phyloP scores from a whole-genome alignment of 352 stramenopile genomes.

The Thalassiosira ordinaria region DNA sequence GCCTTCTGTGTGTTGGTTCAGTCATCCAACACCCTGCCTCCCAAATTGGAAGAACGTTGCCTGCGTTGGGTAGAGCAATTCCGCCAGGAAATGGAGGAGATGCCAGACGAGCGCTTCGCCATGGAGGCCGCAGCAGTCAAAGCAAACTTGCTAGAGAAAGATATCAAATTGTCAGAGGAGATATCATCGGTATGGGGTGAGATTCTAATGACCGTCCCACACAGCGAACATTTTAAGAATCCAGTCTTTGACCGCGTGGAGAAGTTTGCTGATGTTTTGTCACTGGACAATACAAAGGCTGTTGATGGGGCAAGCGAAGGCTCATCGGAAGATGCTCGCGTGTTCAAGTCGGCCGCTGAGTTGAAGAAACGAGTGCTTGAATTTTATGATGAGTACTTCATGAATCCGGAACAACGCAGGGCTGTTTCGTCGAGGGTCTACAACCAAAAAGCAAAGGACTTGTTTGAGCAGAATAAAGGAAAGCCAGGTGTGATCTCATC shows the following conservation, averaged over 20 bases:
- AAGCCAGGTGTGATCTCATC: conserved; percentile 71
- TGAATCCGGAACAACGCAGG: conserved; percentile 56
- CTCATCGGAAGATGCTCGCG: conserved; percentile 17
- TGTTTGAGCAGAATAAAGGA: conserved; percentile 71
- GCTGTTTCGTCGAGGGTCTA: conserved; percentile 77
- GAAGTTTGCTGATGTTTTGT: conserved; percentile 71
- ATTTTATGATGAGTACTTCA: conserved; percentile 78
- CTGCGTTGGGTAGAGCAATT: conserved; percentile 79
- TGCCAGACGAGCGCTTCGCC: conserved; percentile 66
- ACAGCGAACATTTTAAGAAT: conserved; percentile 58
- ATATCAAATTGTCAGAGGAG: conserved; percentile 81
- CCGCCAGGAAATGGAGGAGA: conserved; percentile 77
- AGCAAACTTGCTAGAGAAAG: conserved; percentile 73
- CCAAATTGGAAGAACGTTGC: conserved; percentile 72
- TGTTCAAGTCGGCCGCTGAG: conserved; percentile 57
- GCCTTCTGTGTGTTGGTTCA: conserved; percentile 75
- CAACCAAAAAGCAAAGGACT: conserved; percentile 62
- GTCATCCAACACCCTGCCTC: conserved; percentile 64
- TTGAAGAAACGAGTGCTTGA: conserved; percentile 74
- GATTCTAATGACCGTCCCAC: conserved; percentile 65
- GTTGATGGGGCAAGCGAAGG: conserved; percentile 14
- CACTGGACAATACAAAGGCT: conserved; percentile 34
- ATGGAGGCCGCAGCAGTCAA: conserved; percentile 77
- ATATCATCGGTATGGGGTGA: conserved; percentile 74
- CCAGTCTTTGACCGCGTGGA: conserved; percentile 78